Evolutionary conservation across 768 basidiomycete species (phyloP).

Genomic region (Hemileccinum impolitum): DNA sequence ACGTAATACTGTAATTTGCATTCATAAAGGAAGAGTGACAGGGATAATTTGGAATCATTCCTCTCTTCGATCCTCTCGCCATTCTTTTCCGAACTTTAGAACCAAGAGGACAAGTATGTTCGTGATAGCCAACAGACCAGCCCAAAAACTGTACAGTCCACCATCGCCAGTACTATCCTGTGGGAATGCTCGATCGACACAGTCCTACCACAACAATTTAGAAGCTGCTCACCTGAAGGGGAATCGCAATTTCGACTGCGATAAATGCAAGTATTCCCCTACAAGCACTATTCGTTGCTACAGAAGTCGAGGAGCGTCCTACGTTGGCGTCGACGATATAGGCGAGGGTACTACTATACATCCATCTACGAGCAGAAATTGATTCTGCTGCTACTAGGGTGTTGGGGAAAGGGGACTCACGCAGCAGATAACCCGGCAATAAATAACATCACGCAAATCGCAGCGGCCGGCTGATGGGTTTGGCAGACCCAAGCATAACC

Average conservation of each 20-base stretch:
- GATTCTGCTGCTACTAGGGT: neutral
- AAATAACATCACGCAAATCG: constrained; percentile 71
- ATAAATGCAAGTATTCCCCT: constrained; percentile 68
- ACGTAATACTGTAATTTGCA: constrained; percentile 5
- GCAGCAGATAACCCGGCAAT: constrained; percentile 61
- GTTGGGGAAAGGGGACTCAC: neutral
- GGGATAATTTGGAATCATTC: constrained; percentile 1
- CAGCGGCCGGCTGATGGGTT: constrained; percentile 60
- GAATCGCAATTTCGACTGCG: constrained; percentile 73
- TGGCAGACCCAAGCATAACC: constrained; percentile 77
- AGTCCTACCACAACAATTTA: neutral
- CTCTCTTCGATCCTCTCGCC: constrained; percentile 50
- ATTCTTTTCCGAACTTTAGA: constrained; percentile 52
- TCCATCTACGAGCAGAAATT: constrained; percentile 35
- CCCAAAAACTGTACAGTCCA: constrained; percentile 38
- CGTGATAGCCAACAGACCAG: constrained; percentile 50
- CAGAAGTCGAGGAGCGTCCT: constrained; percentile 75
- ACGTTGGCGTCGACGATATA: constrained; percentile 86
- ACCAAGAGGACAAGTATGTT: constrained; percentile 56
- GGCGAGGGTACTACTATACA: constrained; percentile 68
- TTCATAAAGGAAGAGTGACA: neutral
- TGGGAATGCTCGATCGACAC: neutral
- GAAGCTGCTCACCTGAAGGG: constrained; percentile 45
- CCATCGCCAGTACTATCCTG: constrained; percentile 28
- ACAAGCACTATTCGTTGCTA: constrained; percentile 72